phyloP scores from a whole-genome alignment of 2,329 filamentous ascomycete species.

The Zasmidium citrigriseum region DNA sequence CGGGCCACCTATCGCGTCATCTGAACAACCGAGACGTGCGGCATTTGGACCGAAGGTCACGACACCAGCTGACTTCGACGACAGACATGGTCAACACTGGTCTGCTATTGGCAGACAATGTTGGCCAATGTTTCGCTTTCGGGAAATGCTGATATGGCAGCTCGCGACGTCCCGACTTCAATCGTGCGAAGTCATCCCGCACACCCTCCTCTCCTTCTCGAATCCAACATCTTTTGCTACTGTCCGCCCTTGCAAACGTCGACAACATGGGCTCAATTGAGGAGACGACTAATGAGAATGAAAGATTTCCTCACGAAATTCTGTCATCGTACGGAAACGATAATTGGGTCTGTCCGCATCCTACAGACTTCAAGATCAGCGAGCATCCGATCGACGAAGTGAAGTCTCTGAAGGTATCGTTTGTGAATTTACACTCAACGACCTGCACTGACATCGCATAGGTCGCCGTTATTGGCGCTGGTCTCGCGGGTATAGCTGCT shows the following conservation, averaged over 20 bases:
- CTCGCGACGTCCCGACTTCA: too few relatives aligned
- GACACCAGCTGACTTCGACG: too few relatives aligned
- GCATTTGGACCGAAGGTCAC: not conserved
- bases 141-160: not conserved
- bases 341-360: slow-evolving; percentile 29
- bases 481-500: slow-evolving; percentile 63
- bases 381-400: slow-evolving; percentile 32
- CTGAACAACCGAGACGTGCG: not conserved
- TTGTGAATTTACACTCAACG: not conserved
- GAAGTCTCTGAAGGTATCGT: slow-evolving; percentile 25
- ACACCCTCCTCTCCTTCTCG: too few relatives aligned
- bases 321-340: not conserved
- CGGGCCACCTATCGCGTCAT: slow-evolving; percentile 16
- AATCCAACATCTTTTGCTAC: too few relatives aligned
- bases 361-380: slow-evolving; percentile 31
- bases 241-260: too few relatives aligned
- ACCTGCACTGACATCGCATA: slow-evolving; percentile 26
- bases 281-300: not conserved
- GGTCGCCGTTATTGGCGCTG: slow-evolving; percentile 66
- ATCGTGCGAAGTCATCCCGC: too few relatives aligned
- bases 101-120: not conserved
- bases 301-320: slow-evolving; percentile 4
- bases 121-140: not conserved
- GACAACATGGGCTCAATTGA: slow-evolving; percentile 16
- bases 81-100: too few relatives aligned